Base-by-base conservation (phyloP, 2,329 filamentous ascomycete genomes). In the Pestalotiopsis sp. region DNA sequence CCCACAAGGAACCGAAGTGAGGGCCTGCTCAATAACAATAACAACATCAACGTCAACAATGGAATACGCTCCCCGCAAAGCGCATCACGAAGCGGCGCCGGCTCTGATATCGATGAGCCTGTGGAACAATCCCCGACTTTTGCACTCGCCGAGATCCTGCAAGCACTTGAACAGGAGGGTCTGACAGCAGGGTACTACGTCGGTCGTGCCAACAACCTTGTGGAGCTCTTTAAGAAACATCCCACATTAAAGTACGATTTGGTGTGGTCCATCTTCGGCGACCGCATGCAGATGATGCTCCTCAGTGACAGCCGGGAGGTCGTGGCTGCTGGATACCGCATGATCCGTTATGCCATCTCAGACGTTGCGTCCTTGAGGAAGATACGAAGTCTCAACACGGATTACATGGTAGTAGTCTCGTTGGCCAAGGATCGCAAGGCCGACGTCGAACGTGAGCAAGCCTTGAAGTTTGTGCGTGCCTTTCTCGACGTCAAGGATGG, bases 401-500 rank as follows among this genome's bases (percentile, higher is more conserved):
- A 99, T 78, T 95, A 94, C 75, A 85, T 98, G 23, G 95, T 98
- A 36, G 94, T 97, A 52, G 86, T 95, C 70, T 98, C 96, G 0
- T 84, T 99, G 41, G 94, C 97, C 72, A 98, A 98, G 78, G 96
- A 98, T 79, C 92, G 93, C 76, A 98, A 98, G 80, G 93, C 95
- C n/a, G 95, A 95, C 74, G 93, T 99, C 20, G 96, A 99, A 82
- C 89, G 97, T 66, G 96, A 99, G 80, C 96, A 99, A 81, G 96
- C 96, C 13, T 84, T 99, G 75, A 99, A 99, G 79, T 98, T 99
- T 78, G 91, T 98, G 31, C 90, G 96, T 69, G 93, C 95, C 11
- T 99, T 99, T 76, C 84, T 99, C 2, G 96, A 99, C 77, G 94
- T 98, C 72, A 98, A 98, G 77, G 93, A 94, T 71, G 96, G 96